Base-by-base conservation (phyloP, 345 rosid species). In the Eucalyptus melliodora region DNA sequence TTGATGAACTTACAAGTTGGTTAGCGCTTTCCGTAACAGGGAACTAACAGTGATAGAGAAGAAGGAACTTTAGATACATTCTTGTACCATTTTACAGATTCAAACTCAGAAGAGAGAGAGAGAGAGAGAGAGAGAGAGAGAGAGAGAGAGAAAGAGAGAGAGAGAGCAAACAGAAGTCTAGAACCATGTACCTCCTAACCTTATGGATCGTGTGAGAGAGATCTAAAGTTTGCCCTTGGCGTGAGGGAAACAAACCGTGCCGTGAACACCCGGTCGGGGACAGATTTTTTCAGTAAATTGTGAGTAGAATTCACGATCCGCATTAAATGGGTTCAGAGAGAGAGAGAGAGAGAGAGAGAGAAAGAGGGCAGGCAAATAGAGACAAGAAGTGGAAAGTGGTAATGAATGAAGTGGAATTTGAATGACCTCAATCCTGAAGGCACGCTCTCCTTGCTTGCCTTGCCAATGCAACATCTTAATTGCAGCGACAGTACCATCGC, bases 391-490 rank as follows among this genome's bases (percentile, higher is more conserved):
- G 16, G 47, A 42, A 87, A 86, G 86, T 67, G 82, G 62, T 40
- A 93, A 91, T 91, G 91, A 95, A 93, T 93, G 95, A 92, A 92
- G 93, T 85, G 88, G 89, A n/a, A 17, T 50, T 50, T 24, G 53
- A 62, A 92, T 91, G 59, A 95, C 99, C 98, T 97, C 97, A 91
- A 95, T 89, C 90, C 99, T 94, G 89, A 97, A 97, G 88, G 96
- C 97, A 60, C 96, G 95, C 86, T 97, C 99, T 56, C 95, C 96
- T 90, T 94, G 96, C 86, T 94, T 97, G 88, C 96, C 94, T 85
- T 93, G 94, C 89, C 91, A 91, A 62, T 90, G 96, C 86, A 95
- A 91, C 94, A 90, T 96, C 93, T 96, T 96, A 89, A 96, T 92
- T 80, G 99, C 99, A 11, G 95, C 96, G 59, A 96, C 91, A 16